These are phyloP conservation scores for Coniferiporia sulphurascens DNA, from an alignment of 1,284 basidiomycete genomes.

Conservation along the genomic window DNA sequence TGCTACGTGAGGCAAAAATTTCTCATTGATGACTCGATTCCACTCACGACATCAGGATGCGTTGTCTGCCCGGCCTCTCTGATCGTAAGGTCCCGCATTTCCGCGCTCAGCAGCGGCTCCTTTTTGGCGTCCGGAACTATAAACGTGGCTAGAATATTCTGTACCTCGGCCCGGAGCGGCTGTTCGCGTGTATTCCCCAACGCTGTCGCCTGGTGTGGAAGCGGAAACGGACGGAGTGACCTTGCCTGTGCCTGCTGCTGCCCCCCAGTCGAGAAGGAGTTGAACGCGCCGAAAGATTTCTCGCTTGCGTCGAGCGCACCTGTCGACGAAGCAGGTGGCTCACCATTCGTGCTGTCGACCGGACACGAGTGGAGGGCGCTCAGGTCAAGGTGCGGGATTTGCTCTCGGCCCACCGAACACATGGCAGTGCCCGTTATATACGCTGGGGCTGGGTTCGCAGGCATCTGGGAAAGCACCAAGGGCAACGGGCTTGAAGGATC, in stretches of 20 bases:
- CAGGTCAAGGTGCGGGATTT: background rate
- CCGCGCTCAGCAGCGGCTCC: constrained; percentile 32
- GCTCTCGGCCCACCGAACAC: background rate
- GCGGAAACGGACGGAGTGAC: constrained; percentile 8
- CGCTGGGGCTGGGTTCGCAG: background rate
- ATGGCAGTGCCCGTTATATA: background rate
- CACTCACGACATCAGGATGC: constrained; percentile 37
- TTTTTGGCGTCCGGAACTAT: constrained; percentile 31
- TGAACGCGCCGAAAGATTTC: background rate
- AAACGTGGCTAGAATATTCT: constrained; percentile 34
- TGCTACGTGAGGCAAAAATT: background rate
- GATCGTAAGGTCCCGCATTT: constrained; percentile 30
- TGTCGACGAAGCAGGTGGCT: background rate
- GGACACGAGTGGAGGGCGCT: background rate
- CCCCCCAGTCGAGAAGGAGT: no score
- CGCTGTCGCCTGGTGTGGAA: no score
- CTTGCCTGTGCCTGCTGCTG: background rate
- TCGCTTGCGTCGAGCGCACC: background rate
- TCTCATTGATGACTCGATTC: background rate
- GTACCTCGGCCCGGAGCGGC: constrained; percentile 32
- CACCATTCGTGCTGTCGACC: background rate
- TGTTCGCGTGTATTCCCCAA: constrained; percentile 17
- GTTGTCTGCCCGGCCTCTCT: constrained; percentile 30
- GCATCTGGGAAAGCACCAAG: background rate
- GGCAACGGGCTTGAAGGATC: background rate